Base-by-base conservation (phyloP, 805 yeast species). In the Candida verbasci region DNA sequence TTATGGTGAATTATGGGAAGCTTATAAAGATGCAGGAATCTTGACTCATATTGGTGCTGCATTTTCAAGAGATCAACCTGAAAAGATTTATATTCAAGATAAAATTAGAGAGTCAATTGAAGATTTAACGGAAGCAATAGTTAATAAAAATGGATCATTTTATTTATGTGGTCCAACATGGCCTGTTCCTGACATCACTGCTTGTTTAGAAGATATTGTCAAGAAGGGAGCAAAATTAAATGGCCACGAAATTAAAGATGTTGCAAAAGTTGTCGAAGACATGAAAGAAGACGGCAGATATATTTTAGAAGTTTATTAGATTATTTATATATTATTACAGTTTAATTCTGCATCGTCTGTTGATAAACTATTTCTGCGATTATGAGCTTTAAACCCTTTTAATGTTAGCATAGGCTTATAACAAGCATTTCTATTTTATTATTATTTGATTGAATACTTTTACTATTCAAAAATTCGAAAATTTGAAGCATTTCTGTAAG, bases 81-180 rank as follows among this genome's bases (percentile, higher is more conserved):
- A 88, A 59, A 91, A 91, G 76, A 80, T 91, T 46, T 91, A 91
- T 63, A 91, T 91, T 52, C 97, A 91, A 65, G 97, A 91, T 63
- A 79, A 83, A 60, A 91, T 91, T 58, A 76, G 88, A 54, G 86
- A 87, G 58, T 75, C 78, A 40, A 65, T 86, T 52, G 73, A 69
- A 35, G 82, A 77, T 29, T 73, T 91, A 60, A 83, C 84, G 32
- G 85, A 78, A 29, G 89, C 96, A 34, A 78, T 91, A 61, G 82
- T 80, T 29, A 65, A 69, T 45, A 74, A 88, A 65, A 68, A 81
- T 40, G 97, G 97, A 40, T 81, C 88, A 17, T 91, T 91, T 76
- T 91, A 91, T 68, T 73, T 91, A 58, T 91, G 97, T 78, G 97
- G 97, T 44, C 97, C 97, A 29, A 91, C 97, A 2, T 91, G 97